phyloP scores from a whole-genome alignment of 2,329 filamentous ascomycete genomes.

The Fusarium sp. region DNA sequence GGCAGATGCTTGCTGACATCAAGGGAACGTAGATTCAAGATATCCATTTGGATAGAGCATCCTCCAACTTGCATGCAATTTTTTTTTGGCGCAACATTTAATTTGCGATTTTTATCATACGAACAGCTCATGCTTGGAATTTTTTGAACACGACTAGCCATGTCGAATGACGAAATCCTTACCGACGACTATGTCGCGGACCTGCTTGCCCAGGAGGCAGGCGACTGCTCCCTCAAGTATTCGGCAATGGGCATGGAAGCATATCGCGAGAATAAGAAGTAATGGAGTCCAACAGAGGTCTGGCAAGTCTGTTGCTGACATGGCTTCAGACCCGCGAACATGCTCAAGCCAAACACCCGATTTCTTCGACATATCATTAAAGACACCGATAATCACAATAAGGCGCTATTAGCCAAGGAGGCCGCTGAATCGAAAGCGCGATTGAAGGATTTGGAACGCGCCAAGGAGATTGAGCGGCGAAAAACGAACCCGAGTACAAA shows the following conservation, averaged over 20 bases:
- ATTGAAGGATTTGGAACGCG: slow-evolving; percentile 66
- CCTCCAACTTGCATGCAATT: slow-evolving; percentile 1
- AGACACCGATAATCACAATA: slow-evolving; percentile 88
- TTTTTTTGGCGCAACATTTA: slow-evolving; percentile 13
- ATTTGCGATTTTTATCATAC: slow-evolving; percentile 2
- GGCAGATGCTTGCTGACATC: slow-evolving; percentile 35
- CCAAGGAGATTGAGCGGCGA: slow-evolving; percentile 54
- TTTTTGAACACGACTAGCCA: slow-evolving; percentile 30
- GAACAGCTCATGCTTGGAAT: neutral
- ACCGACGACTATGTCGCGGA: slow-evolving; percentile 82
- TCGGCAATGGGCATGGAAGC: slow-evolving; percentile 77
- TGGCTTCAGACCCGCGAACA: slow-evolving; percentile 63
- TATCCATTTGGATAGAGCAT: neutral
- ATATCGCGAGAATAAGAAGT: slow-evolving; percentile 60
- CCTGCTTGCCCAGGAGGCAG: slow-evolving; percentile 81
- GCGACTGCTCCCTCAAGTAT: slow-evolving; percentile 74
- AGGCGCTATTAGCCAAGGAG: slow-evolving; percentile 83
- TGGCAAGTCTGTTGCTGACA: slow-evolving; percentile 33
- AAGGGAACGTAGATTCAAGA: slow-evolving; percentile 13
- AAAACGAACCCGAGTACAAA: slow-evolving; percentile 56
- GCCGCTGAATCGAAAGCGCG: slow-evolving; percentile 77
- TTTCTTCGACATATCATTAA: slow-evolving; percentile 89
- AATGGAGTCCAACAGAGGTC: slow-evolving; percentile 33
- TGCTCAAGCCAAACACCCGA: slow-evolving; percentile 88
- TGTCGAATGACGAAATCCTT: slow-evolving; percentile 60